Base-by-base conservation (phyloP, 129 eudicot species). In the Logfia minima region DNA sequence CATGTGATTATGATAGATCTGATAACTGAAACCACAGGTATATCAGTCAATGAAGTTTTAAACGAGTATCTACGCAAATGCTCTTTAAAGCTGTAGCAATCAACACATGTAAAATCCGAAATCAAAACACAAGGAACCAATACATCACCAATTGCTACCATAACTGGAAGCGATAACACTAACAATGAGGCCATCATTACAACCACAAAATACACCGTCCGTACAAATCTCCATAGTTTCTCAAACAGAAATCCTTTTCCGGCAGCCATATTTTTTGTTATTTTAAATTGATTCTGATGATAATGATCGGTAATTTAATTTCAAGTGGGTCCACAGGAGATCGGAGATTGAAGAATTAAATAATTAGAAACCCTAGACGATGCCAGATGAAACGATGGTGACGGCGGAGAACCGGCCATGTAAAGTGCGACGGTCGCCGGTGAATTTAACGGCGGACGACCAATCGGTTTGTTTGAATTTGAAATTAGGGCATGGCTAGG, bases 1-100 rank as follows among this genome's bases (percentile, higher is more conserved):
- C 99, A 89, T 68, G 86, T 86, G 81, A 94, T 94, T 5, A 94
- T 70, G 81, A 94, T 90, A 75, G 99, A 94, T 91, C 99, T 89
- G 89, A 89, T 32, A 29, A 88, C 48, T 18, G 99, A 91, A 75
- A 94, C 96, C 6, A 94, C 79, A 18, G 99, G 99, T 73, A 94
- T 83, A 79, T 94, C 99, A 55, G 77, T 79, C 82, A 94, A 86
- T 8, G 99, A 94, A 72, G 85, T 87, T 84, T 83, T 86, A 86
- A 94, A 94, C 22, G 84, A 81, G 77, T 94, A 94, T 82, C 92
- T 82, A 32, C 71, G n/a, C 75, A 94, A 78, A 82, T 89, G 93
- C 78, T 94, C 84, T 63, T 60, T 83, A 56, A 91, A 82, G 55
- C 85, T 78, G 75, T 85, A 85, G 71, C 99, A 94, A 59, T 77